Percentiles rank a stretch among this genome's conserved stretches.
These are phyloP conservation scores for Gymnopilus dilepis DNA, from an alignment of 768 basidiomycete species.

Conservation along the genomic window DNA sequence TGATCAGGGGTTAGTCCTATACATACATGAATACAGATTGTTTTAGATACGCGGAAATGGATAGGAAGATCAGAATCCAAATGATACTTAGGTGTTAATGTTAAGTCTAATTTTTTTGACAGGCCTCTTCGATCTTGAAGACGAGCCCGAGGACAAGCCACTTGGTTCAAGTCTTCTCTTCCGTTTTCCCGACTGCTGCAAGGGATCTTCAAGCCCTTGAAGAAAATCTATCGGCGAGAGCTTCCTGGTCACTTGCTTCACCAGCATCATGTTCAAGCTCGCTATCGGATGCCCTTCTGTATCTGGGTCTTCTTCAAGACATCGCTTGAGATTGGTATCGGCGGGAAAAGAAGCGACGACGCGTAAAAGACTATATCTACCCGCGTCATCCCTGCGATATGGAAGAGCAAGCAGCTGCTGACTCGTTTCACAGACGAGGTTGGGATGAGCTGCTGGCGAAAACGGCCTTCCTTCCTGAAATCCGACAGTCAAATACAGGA, in stretches of 20 bases:
- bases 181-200: constrained; percentile 27
- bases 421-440: constrained; percentile 33
- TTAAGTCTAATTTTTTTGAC: constrained; percentile 27
- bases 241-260: constrained; percentile 43
- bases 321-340: constrained; percentile 41
- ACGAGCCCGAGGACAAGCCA: neutral
- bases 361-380: constrained; percentile 47
- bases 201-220: constrained; percentile 34
- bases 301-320: constrained; percentile 44
- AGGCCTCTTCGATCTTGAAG: neutral
- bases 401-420: constrained; percentile 37
- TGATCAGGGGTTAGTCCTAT: no score
- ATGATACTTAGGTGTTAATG: constrained; percentile 3
- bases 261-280: constrained; percentile 42
- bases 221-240: constrained; percentile 44
- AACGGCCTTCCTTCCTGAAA: constrained; percentile 40
- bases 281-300: constrained; percentile 45
- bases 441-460: constrained; percentile 38
- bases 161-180: constrained; percentile 22
- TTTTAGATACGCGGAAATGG: no score
- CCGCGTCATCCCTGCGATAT: constrained; percentile 38
- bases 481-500: neutral
- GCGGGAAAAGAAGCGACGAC: constrained; percentile 49
- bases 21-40: no score
- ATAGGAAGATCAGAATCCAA: neutral